These are phyloP conservation scores for Hyaloscypha variabilis DNA, from an alignment of 495 filamentous ascomycete genomes.

Conservation along the genomic window DNA sequence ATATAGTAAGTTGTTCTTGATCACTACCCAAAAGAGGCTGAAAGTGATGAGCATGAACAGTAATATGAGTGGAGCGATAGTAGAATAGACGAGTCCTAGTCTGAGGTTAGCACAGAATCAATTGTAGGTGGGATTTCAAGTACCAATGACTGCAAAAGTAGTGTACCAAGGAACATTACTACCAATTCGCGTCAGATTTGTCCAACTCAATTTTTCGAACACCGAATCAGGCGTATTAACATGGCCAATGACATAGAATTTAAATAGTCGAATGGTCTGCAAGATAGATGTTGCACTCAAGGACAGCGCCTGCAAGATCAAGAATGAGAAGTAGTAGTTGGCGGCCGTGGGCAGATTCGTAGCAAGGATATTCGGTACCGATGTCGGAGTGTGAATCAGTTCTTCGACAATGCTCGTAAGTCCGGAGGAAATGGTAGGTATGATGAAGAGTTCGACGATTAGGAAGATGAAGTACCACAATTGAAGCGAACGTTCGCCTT, in stretches of 20 bases:
- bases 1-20: constrained; percentile 90
- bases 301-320: constrained; percentile 81
- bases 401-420: constrained; percentile 63
- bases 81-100: constrained; percentile 60
- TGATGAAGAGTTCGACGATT: constrained; percentile 89
- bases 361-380: constrained; percentile 67
- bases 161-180: constrained; percentile 24
- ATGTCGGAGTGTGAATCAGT: constrained; percentile 64
- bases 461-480: constrained; percentile 93
- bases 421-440: constrained; percentile 77
- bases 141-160: constrained; percentile 25
- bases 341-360: constrained; percentile 75
- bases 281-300: constrained; percentile 36
- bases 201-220: constrained; percentile 23
- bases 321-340: constrained; percentile 95
- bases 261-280: constrained; percentile 22
- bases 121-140: constrained; percentile 4
- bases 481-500: constrained; percentile 47
- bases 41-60: constrained; percentile 82
- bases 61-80: constrained; percentile 84
- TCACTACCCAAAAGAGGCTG: constrained; percentile 85
- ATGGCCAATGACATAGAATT: constrained; percentile 24
- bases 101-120: constrained; percentile 11
- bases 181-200: constrained; percentile 22
- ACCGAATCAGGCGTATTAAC: constrained; percentile 22